Conservation (phyloP, 176 grass and related monocot species). For the Eleusine indica region DNA sequence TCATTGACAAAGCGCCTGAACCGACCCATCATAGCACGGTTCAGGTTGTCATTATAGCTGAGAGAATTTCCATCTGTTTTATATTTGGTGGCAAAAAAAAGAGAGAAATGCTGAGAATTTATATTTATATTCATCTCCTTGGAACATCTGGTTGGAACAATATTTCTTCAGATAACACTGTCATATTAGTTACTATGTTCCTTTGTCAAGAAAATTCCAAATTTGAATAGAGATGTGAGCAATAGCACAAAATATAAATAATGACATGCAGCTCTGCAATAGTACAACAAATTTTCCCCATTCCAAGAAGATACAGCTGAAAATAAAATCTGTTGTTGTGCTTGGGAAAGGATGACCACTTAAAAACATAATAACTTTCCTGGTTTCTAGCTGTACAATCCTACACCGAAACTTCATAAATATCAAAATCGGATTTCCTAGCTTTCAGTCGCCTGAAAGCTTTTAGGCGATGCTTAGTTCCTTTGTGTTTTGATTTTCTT, state of each 20-base stretch:
- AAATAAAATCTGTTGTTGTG: background rate
- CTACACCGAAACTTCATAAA: background rate
- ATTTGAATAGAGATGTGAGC: background rate
- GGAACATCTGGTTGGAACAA: background rate
- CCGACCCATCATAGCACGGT: no score
- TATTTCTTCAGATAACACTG: background rate
- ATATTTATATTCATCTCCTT: background rate
- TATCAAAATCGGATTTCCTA: background rate
- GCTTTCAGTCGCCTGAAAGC: no score
- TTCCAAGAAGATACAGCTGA: background rate
- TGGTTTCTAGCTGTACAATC: background rate
- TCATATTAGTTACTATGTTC: constrained; percentile 2
- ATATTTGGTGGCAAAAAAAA: background rate
- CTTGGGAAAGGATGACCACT: background rate
- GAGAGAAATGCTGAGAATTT: background rate
- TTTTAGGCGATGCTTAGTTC: no score
- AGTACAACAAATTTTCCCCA: background rate
- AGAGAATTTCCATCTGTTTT: background rate
- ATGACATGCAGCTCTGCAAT: background rate
- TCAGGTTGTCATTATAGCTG: no score
- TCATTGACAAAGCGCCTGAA: no score
- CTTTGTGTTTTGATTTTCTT: no score
- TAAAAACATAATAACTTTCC: background rate
- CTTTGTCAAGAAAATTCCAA: constrained; percentile 4
- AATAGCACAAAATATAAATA: background rate